These are phyloP conservation scores for Martiniozyma asiatica DNA, from an alignment of 1,139 yeast genomes.

Conservation along the genomic window DNA sequence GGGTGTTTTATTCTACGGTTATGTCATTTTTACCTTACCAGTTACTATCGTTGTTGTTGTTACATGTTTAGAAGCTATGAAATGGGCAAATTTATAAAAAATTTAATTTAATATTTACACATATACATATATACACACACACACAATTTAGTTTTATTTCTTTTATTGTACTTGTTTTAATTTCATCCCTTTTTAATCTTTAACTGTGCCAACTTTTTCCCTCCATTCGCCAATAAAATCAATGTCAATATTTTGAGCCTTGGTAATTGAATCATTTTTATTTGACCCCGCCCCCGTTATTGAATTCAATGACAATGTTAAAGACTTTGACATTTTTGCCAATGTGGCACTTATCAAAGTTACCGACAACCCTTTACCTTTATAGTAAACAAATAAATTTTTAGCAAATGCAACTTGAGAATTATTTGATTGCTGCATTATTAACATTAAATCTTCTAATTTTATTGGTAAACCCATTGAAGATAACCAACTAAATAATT, in stretches of 20 bases:
- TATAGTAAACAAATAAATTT: constrained; percentile 28
- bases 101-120: neutral
- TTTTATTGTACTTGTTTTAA: too few relatives aligned
- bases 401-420: constrained; percentile 26
- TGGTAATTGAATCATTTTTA: too few relatives aligned
- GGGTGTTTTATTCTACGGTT: constrained; percentile 81
- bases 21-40: constrained; percentile 64
- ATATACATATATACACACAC: neutral
- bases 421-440: constrained; percentile 27
- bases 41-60: constrained; percentile 68
- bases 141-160: too few relatives aligned
- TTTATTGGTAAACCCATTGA: constrained; percentile 33
- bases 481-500: constrained; percentile 29
- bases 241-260: constrained; percentile 11
- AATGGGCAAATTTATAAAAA: constrained; percentile 21
- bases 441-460: constrained; percentile 24
- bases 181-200: too few relatives aligned
- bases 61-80: constrained; percentile 51
- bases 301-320: constrained; percentile 3
- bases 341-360: constrained; percentile 14
- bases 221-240: constrained; percentile 14
- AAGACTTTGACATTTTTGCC: constrained; percentile 11
- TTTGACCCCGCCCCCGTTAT: neutral
- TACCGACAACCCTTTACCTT: constrained; percentile 24
- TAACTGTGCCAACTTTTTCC: constrained; percentile 10